Evolutionary conservation across 176 grass and related monocot species (phyloP).

Genomic region (Musa troglodytarum): DNA sequence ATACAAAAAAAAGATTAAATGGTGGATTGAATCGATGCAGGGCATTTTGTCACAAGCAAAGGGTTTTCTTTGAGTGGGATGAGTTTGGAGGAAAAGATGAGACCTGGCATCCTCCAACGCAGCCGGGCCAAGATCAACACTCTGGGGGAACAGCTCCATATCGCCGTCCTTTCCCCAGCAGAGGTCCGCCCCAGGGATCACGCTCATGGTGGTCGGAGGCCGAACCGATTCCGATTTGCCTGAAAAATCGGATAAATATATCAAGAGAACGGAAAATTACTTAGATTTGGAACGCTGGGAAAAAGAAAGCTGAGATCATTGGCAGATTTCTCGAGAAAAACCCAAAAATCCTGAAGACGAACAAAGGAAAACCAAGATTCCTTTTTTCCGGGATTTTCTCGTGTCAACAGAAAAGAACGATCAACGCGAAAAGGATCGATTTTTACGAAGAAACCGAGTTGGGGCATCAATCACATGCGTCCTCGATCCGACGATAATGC

Average conservation of each 20-base stretch:
- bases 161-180: not conserved
- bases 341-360: not conserved
- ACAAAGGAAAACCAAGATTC: not conserved
- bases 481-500: not conserved
- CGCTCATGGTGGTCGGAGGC: conserved; percentile 3
- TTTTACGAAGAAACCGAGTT: not conserved
- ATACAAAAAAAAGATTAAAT: not conserved
- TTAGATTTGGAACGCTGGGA: not conserved
- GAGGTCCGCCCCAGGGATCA: not conserved
- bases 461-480: not conserved
- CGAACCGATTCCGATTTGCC: conserved; percentile 7
- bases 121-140: not conserved
- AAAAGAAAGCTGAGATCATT: too few relatives aligned
- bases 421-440: not conserved
- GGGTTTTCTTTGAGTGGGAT: not conserved
- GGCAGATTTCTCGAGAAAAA: not conserved
- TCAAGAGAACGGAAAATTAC: too few relatives aligned
- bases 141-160: conserved; percentile 1
- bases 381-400: not conserved
- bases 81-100: not conserved
- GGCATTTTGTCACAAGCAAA: not conserved
- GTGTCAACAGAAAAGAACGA: not conserved
- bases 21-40: not conserved
- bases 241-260: not conserved
- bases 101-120: not conserved